These are phyloP conservation scores for Pseudozyma pruni DNA, from an alignment of 1,284 basidiomycete genomes.

Conservation along the genomic window DNA sequence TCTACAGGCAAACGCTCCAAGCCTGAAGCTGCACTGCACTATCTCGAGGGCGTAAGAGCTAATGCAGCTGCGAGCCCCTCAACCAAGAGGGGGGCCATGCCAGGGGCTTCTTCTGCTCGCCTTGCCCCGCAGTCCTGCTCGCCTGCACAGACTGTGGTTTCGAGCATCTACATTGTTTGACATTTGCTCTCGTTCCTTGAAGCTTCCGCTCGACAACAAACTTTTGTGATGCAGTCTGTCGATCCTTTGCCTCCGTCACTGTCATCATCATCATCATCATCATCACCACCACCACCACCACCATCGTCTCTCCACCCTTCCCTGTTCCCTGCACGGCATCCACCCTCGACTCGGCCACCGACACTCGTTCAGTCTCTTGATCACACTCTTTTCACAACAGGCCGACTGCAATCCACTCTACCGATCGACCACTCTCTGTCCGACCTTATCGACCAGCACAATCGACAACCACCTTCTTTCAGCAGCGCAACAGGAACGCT, in stretches of 20 bases:
- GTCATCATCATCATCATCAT: constrained; percentile 14
- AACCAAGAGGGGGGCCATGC: too few species aligned
- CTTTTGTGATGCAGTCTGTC: constrained; percentile 18
- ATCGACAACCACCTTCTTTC: background rate
- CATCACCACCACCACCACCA: constrained; percentile 13
- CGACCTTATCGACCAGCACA: background rate
- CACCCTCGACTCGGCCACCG: constrained; percentile 4
- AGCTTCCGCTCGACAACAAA: too few species aligned
- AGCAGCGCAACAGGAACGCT: background rate
- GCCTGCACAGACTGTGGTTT: background rate
- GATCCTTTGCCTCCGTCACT: constrained; percentile 13
- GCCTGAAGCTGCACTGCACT: too few species aligned
- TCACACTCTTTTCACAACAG: constrained; percentile 24
- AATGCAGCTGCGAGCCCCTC: too few species aligned
- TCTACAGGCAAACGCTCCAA: too few species aligned
- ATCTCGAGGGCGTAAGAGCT: too few species aligned
- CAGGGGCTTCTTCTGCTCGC: too few species aligned
- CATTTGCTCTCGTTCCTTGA: constrained; percentile 6
- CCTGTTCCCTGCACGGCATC: constrained; percentile 1
- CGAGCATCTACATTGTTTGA: background rate
- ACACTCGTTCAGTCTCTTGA: constrained; percentile 19
- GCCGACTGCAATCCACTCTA: too few species aligned
- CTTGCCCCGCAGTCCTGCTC: constrained; percentile 22
- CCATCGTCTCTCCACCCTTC: background rate
- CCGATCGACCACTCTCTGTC: background rate